Evolutionary conservation across 2,329 filamentous ascomycete genomes (phyloP).

Genomic region (Aspergillus sp.): DNA sequence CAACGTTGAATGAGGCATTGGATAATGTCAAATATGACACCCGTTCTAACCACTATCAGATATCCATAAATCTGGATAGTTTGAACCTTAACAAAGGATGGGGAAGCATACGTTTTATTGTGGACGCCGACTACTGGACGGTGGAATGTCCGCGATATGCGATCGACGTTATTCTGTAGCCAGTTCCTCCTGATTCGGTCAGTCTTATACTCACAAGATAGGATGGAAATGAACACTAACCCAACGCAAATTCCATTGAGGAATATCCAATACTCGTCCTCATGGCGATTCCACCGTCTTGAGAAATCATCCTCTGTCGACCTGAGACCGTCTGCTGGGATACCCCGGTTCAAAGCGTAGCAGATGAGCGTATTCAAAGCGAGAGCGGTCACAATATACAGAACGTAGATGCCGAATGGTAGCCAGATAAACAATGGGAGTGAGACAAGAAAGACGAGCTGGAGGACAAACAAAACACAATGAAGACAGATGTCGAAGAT

Average conservation of each 20-base stretch:
- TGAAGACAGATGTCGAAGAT: slow-evolving; percentile 61
- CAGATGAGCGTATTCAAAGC: slow-evolving; percentile 33
- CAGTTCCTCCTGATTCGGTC: slow-evolving; percentile 55
- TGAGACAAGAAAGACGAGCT: slow-evolving; percentile 61
- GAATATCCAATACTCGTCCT: slow-evolving; percentile 75
- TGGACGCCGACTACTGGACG: slow-evolving; percentile 72
- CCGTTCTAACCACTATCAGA: slow-evolving; percentile 40
- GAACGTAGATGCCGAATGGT: slow-evolving; percentile 51
- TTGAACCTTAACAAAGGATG: neutral
- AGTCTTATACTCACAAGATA: neutral
- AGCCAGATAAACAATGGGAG: slow-evolving; percentile 62
- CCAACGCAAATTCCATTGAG: slow-evolving; percentile 66
- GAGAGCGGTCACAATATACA: slow-evolving; percentile 36
- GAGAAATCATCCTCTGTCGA: slow-evolving; percentile 51
- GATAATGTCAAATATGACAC: slow-evolving; percentile 73
- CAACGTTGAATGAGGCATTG: slow-evolving; percentile 77
- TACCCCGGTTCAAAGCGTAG: slow-evolving; percentile 37
- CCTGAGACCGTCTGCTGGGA: slow-evolving; percentile 1
- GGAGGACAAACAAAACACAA: slow-evolving; percentile 58
- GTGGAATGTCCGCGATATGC: slow-evolving; percentile 70
- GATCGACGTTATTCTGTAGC: slow-evolving; percentile 70
- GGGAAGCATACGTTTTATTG: slow-evolving; percentile 62
- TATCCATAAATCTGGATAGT: no score
- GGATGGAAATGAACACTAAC: slow-evolving; percentile 45
- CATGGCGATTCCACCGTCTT: slow-evolving; percentile 37